Base-by-base conservation (phyloP, 148 eudicot species). In the Silene uniflora region DNA sequence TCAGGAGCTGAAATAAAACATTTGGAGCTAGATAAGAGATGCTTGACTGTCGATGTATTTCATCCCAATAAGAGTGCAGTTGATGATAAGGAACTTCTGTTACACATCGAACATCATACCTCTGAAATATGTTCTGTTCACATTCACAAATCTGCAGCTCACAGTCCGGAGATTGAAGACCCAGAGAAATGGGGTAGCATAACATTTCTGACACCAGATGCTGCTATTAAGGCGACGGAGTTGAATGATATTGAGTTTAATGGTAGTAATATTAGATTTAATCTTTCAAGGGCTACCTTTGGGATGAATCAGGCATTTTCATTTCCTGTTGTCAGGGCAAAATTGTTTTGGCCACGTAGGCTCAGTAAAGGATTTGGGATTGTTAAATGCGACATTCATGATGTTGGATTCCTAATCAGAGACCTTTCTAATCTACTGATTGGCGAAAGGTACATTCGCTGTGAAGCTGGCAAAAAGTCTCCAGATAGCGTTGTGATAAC, bases 1-100 rank as follows among this genome's bases (percentile, higher is more conserved):
- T 86, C 93, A 73, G 99, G 99, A 66, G 99, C 88, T 39, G 93
- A 88, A 83, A 91, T 92, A 72, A 92, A 87, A 73, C 96, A 95
- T 87, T 76, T 95, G 82, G 99, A 95, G 85, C 89, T 95, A 75
- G 89, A 90, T 46, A 88, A 85, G 84, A 88, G 97, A 83, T 86
- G 81, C 80, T 83, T 95, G 85, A 88, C 87, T 73, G 89, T 92
- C 73, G 93, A 92, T 67, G 83, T 95, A 44, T 89, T 77, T 77
- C 82, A 68, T 82, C 78, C 92, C 62, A 79, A 83, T 72, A 68
- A 71, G 27, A 79, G 78, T 77, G 67, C 73, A 29, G 64, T 95
- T 71, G 86, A 89, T 80, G 96, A 92, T 66, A 95, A 89, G 85
- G 88, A 90, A 74, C 91, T 95, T 61, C 8, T 92, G 60, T n/a